A percentile compares a stretch with the other conserved stretches of the same genome.
phyloP scores from a whole-genome alignment of 495 filamentous ascomycete genomes.

The Penicillium samsonianum region DNA sequence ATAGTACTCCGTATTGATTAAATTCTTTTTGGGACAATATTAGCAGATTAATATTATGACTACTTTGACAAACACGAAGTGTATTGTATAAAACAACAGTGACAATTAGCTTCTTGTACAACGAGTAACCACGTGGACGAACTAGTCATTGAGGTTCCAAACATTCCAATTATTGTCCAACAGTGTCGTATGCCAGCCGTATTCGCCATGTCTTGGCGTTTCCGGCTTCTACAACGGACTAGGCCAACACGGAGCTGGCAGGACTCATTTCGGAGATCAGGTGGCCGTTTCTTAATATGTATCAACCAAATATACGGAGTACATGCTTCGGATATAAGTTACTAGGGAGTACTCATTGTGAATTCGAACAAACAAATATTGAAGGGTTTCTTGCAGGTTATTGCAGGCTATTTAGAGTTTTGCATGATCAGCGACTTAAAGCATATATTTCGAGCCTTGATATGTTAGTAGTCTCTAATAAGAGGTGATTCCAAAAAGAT shows the following conservation, averaged over 20 bases:
- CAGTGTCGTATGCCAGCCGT: not conserved
- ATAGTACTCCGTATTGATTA: not conserved
- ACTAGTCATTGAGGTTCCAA: not conserved
- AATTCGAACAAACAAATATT: not conserved
- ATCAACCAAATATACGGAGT: no score
- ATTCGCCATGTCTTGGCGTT: slow-evolving; percentile 7
- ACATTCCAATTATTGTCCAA: not conserved
- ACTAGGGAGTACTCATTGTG: not conserved
- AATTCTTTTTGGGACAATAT: not conserved
- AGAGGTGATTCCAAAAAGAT: not conserved
- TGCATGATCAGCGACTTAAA: not conserved
- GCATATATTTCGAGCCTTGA: not conserved
- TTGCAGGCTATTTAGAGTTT: not conserved
- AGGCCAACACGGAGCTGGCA: not conserved
- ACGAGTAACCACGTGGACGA: slow-evolving; percentile 8
- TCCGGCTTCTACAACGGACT: not conserved
- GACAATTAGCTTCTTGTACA: not conserved
- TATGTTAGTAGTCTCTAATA: not conserved
- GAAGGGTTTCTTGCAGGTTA: not conserved
- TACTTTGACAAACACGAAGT: not conserved
- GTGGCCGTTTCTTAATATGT: not conserved
- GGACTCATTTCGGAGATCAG: not conserved
- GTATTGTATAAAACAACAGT: not conserved
- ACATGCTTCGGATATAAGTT: not conserved
- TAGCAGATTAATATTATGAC: not conserved